phyloP scores from a whole-genome alignment of 441 rosid species.

The Pelargonium fulgidum region DNA sequence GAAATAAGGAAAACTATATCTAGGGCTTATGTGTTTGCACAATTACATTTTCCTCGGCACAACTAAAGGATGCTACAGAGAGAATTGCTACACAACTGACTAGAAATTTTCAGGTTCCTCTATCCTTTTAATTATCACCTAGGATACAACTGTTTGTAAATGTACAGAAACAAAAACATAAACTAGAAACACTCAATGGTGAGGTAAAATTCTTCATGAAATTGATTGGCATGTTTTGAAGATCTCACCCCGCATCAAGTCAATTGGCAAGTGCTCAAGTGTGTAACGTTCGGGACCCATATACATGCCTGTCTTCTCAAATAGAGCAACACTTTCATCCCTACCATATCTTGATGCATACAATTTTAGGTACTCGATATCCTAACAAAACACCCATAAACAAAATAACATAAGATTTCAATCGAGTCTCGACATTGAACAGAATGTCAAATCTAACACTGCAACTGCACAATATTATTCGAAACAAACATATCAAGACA shows the following conservation, averaged over 20 bases:
- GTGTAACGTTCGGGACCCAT: constrained; percentile 88
- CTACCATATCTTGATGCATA: constrained; percentile 69
- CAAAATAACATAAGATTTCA: background rate
- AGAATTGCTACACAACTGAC: background rate
- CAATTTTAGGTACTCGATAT: constrained; percentile 75
- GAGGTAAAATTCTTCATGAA: constrained; percentile 18
- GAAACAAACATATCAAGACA: too few relatives aligned
- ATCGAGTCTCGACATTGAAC: background rate
- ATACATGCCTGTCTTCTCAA: constrained; percentile 83
- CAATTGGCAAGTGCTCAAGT: constrained; percentile 70
- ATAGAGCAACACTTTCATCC: constrained; percentile 59
- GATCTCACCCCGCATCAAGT: constrained; percentile 81
- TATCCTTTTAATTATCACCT: constrained; percentile 8
- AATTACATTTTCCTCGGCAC: constrained; percentile 7
- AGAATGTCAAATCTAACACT: background rate
- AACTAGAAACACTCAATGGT: background rate
- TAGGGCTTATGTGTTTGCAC: background rate
- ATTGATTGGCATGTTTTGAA: constrained; percentile 50
- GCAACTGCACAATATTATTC: background rate
- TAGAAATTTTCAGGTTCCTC: background rate
- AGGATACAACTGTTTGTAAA: constrained; percentile 12
- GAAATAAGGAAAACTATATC: too few relatives aligned
- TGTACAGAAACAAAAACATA: constrained; percentile 17
- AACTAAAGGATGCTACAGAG: background rate
- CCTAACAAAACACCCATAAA: constrained; percentile 30